These are phyloP conservation scores for Croton setiger DNA, from an alignment of 441 rosid species.

Conservation along the genomic window DNA sequence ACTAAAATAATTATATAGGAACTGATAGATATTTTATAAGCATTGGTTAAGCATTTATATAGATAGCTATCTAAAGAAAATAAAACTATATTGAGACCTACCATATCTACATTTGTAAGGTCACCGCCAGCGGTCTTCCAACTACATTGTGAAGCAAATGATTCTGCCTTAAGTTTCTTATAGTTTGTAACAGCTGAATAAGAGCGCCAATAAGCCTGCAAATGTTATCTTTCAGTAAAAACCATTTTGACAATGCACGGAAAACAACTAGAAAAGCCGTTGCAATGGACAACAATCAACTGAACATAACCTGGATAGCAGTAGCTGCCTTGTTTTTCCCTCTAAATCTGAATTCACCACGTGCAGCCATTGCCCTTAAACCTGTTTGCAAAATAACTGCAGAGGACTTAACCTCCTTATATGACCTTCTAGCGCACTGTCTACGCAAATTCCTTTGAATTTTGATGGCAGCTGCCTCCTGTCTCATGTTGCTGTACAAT, in stretches of 20 bases:
- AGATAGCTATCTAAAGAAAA: too few species aligned
- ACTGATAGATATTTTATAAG: not conserved
- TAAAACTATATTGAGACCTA: constrained; percentile 19
- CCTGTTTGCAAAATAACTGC: constrained; percentile 70
- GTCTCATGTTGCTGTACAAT: constrained; percentile 39
- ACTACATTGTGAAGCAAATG: constrained; percentile 43
- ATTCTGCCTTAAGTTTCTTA: constrained; percentile 48
- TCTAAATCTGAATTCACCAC: constrained; percentile 39
- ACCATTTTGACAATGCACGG: constrained; percentile 26
- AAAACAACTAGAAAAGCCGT: constrained; percentile 12
- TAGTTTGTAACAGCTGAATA: constrained; percentile 47
- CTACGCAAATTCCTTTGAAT: constrained; percentile 78
- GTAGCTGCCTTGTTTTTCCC: constrained; percentile 43
- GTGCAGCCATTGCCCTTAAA: constrained; percentile 56
- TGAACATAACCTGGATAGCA: constrained; percentile 55
- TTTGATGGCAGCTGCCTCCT: constrained; percentile 63
- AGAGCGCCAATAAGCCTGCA: constrained; percentile 72
- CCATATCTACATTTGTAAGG: constrained; percentile 37
- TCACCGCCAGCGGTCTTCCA: constrained; percentile 40
- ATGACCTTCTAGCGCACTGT: constrained; percentile 52
- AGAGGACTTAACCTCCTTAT: constrained; percentile 39
- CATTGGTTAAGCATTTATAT: not conserved
- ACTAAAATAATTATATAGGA: constrained; percentile 1
- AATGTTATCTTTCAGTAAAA: constrained; percentile 19
- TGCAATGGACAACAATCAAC: constrained; percentile 7